A percentile compares a stretch with the other conserved stretches of the same genome.
Conservation (phyloP, 2,329 filamentous ascomycete genomes). For the Helicocarpus griseus region DNA sequence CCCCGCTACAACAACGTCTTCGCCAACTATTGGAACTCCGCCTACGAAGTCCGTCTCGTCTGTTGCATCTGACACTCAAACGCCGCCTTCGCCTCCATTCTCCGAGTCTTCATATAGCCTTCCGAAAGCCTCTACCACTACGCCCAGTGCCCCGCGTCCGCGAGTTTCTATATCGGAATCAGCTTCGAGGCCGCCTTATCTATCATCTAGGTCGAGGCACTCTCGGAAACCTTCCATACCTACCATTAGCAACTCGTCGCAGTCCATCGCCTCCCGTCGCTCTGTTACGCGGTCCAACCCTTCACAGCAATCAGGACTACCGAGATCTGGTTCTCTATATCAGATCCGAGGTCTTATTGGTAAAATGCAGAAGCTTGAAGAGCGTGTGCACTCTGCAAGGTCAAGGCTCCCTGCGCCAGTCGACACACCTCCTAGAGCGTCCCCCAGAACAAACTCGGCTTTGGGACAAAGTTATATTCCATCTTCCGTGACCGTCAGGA, state of each 20-base stretch:
- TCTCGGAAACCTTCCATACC: slow-evolving; percentile 51
- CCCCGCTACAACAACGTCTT: slow-evolving; percentile 76
- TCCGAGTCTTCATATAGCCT: slow-evolving; percentile 67
- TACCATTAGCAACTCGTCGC: slow-evolving; percentile 36
- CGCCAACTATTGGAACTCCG: slow-evolving; percentile 80
- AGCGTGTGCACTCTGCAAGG: slow-evolving; percentile 79
- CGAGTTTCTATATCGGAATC: slow-evolving; percentile 40
- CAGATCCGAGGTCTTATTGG: slow-evolving; percentile 91
- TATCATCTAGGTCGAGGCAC: slow-evolving; percentile 35
- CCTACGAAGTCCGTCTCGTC: slow-evolving; percentile 60
- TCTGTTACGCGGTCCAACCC: slow-evolving; percentile 19
- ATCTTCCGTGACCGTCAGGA: slow-evolving; percentile 47
- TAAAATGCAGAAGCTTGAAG: slow-evolving; percentile 94
- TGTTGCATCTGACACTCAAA: slow-evolving; percentile 57
- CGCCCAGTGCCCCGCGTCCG: slow-evolving; percentile 38
- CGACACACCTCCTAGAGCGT: slow-evolving; percentile 66
- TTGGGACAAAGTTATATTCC: slow-evolving; percentile 41
- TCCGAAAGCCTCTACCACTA: slow-evolving; percentile 45
- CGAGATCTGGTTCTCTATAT: slow-evolving; percentile 58
- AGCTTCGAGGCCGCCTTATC: slow-evolving; percentile 43
- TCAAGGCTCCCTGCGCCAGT: slow-evolving; percentile 82
- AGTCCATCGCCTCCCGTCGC: slow-evolving; percentile 33
- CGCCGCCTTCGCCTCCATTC: slow-evolving; percentile 87
- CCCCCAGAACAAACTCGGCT: slow-evolving; percentile 55
- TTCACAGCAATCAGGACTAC: slow-evolving; percentile 13